phyloP scores from a whole-genome alignment of 73 alveolate species.

The Paramecium sexaurelia region DNA sequence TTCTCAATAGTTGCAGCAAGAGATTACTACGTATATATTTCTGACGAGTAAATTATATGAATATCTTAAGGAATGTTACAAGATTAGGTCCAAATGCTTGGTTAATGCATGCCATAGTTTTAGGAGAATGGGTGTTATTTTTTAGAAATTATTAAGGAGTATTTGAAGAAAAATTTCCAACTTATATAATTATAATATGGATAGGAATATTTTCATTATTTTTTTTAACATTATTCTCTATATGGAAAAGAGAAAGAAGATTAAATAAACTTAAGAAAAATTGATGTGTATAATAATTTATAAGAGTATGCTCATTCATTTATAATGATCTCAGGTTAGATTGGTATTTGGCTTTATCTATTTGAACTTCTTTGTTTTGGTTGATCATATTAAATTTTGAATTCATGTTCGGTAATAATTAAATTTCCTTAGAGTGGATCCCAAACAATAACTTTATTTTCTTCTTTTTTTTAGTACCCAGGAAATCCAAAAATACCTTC shows the following conservation, averaged over 20 bases:
- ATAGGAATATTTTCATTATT: not conserved
- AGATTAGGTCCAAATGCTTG: constrained; percentile 66
- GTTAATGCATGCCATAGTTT: constrained; percentile 58
- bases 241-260: not conserved
- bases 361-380: not conserved
- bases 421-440: constrained; percentile 22
- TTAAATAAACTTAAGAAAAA: not conserved
- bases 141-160: constrained; percentile 58
- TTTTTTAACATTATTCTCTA: not conserved
- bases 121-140: constrained; percentile 54
- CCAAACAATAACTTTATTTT: constrained; percentile 18
- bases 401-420: constrained; percentile 3
- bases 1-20: constrained; percentile 66
- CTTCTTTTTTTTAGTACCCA: not conserved
- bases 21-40: constrained; percentile 60
- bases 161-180: constrained; percentile 60
- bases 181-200: constrained; percentile 40
- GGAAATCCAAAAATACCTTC: not conserved
- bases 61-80: constrained; percentile 32
- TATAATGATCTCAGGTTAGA: not conserved
- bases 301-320: not conserved
- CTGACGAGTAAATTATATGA: constrained; percentile 52
- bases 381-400: not conserved
- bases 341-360: not conserved
- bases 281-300: not conserved